Base-by-base conservation (phyloP, 2,329 filamentous ascomycete species). In the Trichoderma koningii region DNA sequence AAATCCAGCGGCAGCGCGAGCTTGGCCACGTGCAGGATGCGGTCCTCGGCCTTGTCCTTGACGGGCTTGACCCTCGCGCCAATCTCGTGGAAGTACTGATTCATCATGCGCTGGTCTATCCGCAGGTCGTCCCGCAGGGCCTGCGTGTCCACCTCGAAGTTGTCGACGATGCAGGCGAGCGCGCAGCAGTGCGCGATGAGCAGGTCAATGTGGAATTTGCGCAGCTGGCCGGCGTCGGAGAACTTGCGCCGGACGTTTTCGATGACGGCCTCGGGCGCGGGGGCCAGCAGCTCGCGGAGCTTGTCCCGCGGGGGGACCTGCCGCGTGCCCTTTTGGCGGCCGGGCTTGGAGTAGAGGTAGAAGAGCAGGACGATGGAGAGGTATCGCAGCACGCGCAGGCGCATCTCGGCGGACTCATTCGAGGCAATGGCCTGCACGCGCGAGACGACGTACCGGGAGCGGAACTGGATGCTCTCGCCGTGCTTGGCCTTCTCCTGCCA, bases 1-100 rank as follows among this genome's bases (percentile, higher is more conserved):
- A 97, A 97, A 66, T 88, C 84, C 53, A 97, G 79, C 3, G 95
- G 95, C 68, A 97, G 76, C 70, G 84, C 86, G 71, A 98, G 79
- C 70, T 87, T 87, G 14, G 90, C 93, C 56, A 93, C 79, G 66
- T 83, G 78, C 34, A 76, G 71, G 65, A 76, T 76, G 66, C 78
- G 83, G 67, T 87, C 86, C 64, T 86, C 86, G 63, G 86, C 85
- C 69, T 87, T 88, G 38, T 83, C 85, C 69, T 87, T 82, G 65
- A 85, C 81, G 69, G 81, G 78, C 74, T 83, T 86, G 34, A 91
- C 82, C 70, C 82, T 85, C 34, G 88, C 91, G 23, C 92, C 92
- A 69, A 95, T 87, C 75, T 94, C 91, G 55, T 81, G 78, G 75
- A 91, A 93, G 75, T 92, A 93, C 72, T 87, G 83, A 60, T 81